These are phyloP conservation scores for Myrica gale DNA, from an alignment of 306 rosid genomes.

Conservation along the genomic window DNA sequence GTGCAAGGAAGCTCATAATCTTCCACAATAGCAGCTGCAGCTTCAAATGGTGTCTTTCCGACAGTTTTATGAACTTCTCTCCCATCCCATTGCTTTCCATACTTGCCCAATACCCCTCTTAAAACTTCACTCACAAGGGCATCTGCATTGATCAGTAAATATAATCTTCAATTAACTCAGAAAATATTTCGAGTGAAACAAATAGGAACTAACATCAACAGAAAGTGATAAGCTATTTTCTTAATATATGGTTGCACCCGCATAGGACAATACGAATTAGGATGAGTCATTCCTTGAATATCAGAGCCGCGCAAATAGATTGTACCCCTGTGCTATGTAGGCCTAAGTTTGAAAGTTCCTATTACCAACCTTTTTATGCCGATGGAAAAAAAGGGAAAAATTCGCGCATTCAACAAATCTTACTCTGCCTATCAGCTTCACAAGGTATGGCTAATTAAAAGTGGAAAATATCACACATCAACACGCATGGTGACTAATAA, in stretches of 20 bases:
- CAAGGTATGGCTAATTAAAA: background rate
- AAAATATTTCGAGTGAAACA: slow-evolving; percentile 1
- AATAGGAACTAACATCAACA: background rate
- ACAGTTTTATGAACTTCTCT: slow-evolving; percentile 60
- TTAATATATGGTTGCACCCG: background rate
- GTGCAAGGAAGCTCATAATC: slow-evolving; percentile 83
- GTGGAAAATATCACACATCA: background rate
- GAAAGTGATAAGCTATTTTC: slow-evolving; percentile 3
- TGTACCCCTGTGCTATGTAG: background rate
- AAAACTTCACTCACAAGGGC: slow-evolving; percentile 62
- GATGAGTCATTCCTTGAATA: background rate
- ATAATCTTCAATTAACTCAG: background rate
- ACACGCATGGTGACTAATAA: background rate
- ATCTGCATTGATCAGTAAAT: slow-evolving; percentile 36
- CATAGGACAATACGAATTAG: background rate
- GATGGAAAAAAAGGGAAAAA: background rate
- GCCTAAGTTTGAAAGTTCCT: background rate
- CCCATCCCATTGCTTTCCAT: slow-evolving; percentile 91
- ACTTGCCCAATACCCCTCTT: slow-evolving; percentile 49
- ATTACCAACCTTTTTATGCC: background rate
- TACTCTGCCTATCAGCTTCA: background rate
- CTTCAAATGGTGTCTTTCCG: slow-evolving; percentile 75
- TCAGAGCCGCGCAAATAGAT: background rate
- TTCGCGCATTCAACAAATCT: background rate
- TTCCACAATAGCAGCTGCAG: slow-evolving; percentile 61